Evolutionary conservation across 78 protist genomes (phyloP).

Genomic region (Guillardia theta): DNA sequence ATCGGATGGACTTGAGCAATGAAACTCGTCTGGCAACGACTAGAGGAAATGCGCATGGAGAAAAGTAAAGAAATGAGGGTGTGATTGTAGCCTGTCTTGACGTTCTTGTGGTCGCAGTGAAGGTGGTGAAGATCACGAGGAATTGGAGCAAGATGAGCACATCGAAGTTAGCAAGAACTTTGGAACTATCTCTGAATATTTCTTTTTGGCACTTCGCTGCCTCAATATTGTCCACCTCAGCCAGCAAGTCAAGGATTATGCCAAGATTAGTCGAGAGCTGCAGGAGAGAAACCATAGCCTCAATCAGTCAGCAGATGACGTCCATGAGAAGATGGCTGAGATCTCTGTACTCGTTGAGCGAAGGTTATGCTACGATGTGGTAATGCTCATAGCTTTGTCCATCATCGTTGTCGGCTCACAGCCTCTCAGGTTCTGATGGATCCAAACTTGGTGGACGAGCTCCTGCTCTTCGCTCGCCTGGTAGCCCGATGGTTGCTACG

Average conservation of each 20-base stretch:
- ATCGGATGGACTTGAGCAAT: not conserved
- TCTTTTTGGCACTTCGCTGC: constrained; percentile 37
- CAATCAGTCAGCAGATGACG: not conserved
- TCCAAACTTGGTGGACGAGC: not conserved
- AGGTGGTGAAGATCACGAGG: not conserved
- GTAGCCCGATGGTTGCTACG: not conserved
- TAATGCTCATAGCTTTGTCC: too few relatives aligned
- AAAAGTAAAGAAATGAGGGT: too few relatives aligned
- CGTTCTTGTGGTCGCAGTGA: not conserved
- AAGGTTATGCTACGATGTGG: not conserved
- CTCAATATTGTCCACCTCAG: not conserved
- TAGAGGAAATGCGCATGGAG: too few relatives aligned
- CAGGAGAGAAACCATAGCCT: not conserved
- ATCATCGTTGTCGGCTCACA: too few relatives aligned
- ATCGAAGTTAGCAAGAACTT: not conserved
- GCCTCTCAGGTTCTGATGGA: too few relatives aligned
- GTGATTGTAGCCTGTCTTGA: too few relatives aligned
- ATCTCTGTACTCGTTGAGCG: not conserved
- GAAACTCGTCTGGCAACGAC: too few relatives aligned
- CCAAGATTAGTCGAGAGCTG: not conserved
- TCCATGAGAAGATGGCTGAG: too few relatives aligned
- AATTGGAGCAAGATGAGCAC: not conserved
- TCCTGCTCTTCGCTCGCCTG: not conserved
- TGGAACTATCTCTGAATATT: constrained; percentile 41
- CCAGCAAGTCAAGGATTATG: not conserved